Conservation (phyloP, 495 filamentous ascomycete genomes). For the Tetracladium marchalianum region DNA sequence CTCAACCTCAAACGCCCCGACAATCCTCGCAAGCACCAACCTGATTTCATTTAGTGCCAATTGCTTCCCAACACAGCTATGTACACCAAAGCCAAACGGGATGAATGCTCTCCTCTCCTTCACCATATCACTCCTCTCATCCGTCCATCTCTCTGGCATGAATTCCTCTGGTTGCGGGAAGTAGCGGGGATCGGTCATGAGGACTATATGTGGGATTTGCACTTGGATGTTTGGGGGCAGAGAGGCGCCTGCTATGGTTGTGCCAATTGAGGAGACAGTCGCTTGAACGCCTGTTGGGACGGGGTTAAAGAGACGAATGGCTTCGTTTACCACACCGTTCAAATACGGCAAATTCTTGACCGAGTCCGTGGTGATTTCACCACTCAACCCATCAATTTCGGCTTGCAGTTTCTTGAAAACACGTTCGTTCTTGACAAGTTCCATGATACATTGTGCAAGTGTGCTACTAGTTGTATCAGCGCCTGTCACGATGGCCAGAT, state of each 20-base stretch:
- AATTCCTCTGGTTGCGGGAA: conserved; percentile 31
- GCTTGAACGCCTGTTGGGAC: conserved; percentile 22
- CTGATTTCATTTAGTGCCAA: conserved; percentile 41
- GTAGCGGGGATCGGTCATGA: conserved; percentile 29
- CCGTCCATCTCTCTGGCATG: conserved; percentile 45
- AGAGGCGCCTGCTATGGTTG: conserved; percentile 33
- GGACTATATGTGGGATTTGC: conserved; percentile 19
- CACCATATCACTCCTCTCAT: conserved; percentile 29
- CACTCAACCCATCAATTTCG: conserved; percentile 1
- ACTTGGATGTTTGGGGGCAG: conserved; percentile 36
- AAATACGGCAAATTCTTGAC: conserved; percentile 21
- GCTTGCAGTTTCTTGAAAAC: conserved; percentile 4
- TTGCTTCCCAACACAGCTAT: conserved; percentile 40
- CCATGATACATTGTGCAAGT: background rate
- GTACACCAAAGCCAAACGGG: conserved; percentile 38
- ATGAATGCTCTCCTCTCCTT: conserved; percentile 34
- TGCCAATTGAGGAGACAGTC: conserved; percentile 33
- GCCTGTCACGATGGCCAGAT: conserved; percentile 14
- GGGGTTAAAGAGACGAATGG: conserved; percentile 37
- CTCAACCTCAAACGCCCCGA: conserved; percentile 32
- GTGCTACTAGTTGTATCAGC: conserved; percentile 7
- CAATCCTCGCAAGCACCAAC: conserved; percentile 30
- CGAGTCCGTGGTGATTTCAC: conserved; percentile 1
- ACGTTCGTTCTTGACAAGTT: conserved; percentile 1
- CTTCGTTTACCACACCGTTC: conserved; percentile 43